These are phyloP conservation scores for Dictyostelium firmibasis DNA, from an alignment of 78 protist genomes.

Conservation along the genomic window DNA sequence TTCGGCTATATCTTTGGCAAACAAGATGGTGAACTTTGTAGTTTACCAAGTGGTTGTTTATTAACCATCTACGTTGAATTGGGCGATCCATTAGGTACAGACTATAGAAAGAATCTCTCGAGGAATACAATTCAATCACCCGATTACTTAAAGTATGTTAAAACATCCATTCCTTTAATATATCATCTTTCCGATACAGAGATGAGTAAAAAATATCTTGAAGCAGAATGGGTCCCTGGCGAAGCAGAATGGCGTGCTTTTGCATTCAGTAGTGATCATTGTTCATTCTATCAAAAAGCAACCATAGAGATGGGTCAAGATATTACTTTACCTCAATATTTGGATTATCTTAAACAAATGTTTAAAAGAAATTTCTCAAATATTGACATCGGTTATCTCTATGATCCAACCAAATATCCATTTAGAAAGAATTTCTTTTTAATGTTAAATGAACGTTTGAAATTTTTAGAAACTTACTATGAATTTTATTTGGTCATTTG, in stretches of 20 bases:
- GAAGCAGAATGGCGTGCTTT: background rate
- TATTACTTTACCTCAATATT: background rate
- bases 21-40: conserved; percentile 8
- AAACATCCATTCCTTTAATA: background rate
- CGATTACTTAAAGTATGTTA: background rate
- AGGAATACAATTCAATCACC: background rate
- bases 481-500: background rate
- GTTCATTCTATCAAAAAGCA: background rate
- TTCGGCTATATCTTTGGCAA: conserved; percentile 29
- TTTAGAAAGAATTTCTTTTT: conserved; percentile 17
- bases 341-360: background rate
- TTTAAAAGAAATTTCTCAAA: background rate
- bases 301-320: background rate
- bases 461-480: conserved; percentile 8
- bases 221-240: background rate
- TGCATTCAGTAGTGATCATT: background rate
- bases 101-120: background rate
- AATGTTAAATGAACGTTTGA: conserved; percentile 12
- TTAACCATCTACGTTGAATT: conserved; percentile 24
- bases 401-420: background rate
- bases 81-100: conserved; percentile 17
- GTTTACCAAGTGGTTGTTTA: background rate
- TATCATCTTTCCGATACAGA: background rate
- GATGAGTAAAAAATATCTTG: background rate
- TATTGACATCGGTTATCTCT: background rate